These are phyloP conservation scores for Verticillium klebahnii DNA, from an alignment of 2,329 filamentous ascomycete species.

Conservation along the genomic window DNA sequence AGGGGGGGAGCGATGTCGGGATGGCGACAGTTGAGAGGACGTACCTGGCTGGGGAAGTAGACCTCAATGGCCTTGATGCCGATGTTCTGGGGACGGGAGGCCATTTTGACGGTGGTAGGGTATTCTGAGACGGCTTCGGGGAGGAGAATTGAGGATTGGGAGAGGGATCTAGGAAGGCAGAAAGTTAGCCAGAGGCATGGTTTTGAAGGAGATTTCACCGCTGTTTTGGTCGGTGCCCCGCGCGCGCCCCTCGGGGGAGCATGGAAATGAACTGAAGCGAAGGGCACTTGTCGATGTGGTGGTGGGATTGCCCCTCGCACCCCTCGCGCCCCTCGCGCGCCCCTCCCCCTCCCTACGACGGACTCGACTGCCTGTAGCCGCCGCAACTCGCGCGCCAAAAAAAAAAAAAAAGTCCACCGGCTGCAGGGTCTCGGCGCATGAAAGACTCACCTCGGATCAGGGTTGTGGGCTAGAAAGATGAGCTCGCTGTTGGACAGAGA, in stretches of 20 bases:
- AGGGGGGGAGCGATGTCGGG: constrained; percentile 4
- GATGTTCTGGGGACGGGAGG: constrained; percentile 76
- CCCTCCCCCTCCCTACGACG: not conserved
- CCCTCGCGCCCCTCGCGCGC: not conserved
- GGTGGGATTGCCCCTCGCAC: not conserved
- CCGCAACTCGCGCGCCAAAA: not conserved
- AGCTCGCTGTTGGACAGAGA: not conserved
- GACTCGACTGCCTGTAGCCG: not conserved
- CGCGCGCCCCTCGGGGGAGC: not conserved
- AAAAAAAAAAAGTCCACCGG: not conserved
- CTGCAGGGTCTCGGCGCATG: not conserved
- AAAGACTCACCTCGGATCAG: not conserved
- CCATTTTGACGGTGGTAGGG: constrained; percentile 43
- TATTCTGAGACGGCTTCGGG: not conserved
- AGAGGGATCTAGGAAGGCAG: not conserved
- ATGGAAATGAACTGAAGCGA: not conserved
- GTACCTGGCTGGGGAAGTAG: constrained; percentile 81
- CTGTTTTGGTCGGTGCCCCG: constrained; percentile 9
- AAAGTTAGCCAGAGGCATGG: constrained; percentile 5
- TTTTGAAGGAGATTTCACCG: constrained; percentile 12
- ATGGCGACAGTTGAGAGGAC: constrained; percentile 22
- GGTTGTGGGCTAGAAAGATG: not conserved
- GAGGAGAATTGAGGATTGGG: not conserved
- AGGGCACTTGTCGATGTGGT: not conserved
- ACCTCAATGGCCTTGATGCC: constrained; percentile 92